A percentile compares a stretch with the other conserved stretches of the same genome.
These are phyloP conservation scores for Linnemannia hyalina DNA, from an alignment of 192 early-diverging fungal genomes.

Conservation along the genomic window DNA sequence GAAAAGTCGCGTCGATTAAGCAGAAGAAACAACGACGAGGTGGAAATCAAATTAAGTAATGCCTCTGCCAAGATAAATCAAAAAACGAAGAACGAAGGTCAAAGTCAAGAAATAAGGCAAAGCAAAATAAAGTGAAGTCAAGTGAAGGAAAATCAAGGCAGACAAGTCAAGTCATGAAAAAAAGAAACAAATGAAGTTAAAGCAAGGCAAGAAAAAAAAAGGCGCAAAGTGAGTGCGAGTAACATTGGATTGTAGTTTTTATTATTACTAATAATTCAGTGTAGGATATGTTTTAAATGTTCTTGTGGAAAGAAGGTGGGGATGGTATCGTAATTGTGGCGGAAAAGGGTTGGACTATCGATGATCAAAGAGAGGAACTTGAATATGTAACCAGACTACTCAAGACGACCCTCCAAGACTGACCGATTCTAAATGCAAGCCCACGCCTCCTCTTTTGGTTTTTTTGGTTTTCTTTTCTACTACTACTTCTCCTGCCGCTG, in stretches of 20 bases:
- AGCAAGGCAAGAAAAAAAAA: neutral
- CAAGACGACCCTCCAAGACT: neutral
- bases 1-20: neutral
- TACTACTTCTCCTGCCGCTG: neutral
- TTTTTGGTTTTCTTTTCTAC: neutral
- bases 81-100: neutral
- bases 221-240: neutral
- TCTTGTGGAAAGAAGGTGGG: neutral
- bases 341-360: neutral
- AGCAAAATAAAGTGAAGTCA: neutral
- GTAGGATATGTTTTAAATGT: neutral
- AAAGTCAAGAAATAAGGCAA: neutral
- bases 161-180: neutral
- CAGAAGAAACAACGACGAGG: neutral
- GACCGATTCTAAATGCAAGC: neutral
- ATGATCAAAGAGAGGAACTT: neutral
- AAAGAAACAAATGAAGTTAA: too few relatives aligned
- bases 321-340: neutral
- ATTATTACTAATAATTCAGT: constrained; percentile 6
- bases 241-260: neutral
- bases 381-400: constrained; percentile 15
- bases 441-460: neutral
- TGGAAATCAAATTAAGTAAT: neutral
- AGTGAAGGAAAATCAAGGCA: neutral
- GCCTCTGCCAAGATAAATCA: neutral